Conservation (phyloP, 139 green algal species). For the Auxenochlorella pyrenoidosa region DNA sequence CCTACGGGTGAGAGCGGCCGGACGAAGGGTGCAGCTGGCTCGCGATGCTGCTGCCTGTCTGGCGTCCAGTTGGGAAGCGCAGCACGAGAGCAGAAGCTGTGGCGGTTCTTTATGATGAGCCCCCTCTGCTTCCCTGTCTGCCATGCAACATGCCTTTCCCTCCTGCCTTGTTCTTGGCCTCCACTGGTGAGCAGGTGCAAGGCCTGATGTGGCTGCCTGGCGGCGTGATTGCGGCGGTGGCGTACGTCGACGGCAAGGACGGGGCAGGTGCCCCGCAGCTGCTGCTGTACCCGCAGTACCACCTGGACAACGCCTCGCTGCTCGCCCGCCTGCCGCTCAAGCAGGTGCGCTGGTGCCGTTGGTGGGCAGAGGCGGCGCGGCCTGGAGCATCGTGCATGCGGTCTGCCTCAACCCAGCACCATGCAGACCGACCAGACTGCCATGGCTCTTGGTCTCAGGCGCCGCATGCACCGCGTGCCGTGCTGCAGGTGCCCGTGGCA, state of each 20-base stretch:
- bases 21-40: not conserved
- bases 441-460: no score
- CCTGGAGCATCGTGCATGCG: no score
- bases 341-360: constrained; percentile 38
- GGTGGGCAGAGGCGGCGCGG: no score
- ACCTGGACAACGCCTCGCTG: constrained; percentile 87
- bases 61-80: no score
- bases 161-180: not conserved
- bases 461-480: no score
- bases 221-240: constrained; percentile 50
- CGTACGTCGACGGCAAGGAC: constrained; percentile 32
- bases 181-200: constrained; percentile 46
- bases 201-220: constrained; percentile 71
- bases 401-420: no score
- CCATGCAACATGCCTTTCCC: no score
- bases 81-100: not conserved
- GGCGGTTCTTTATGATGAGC: no score
- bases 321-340: constrained; percentile 62
- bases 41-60: not conserved
- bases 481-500: constrained; percentile 73
- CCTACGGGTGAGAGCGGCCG: constrained; percentile 74
- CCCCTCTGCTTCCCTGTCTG: no score
- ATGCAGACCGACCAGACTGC: no score
- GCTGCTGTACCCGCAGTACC: constrained; percentile 86
- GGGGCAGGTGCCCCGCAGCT: constrained; percentile 63